Evolutionary conservation across 2,329 filamentous ascomycete genomes (phyloP).

Genomic region (Stachybotrys chlorohalonatus): DNA sequence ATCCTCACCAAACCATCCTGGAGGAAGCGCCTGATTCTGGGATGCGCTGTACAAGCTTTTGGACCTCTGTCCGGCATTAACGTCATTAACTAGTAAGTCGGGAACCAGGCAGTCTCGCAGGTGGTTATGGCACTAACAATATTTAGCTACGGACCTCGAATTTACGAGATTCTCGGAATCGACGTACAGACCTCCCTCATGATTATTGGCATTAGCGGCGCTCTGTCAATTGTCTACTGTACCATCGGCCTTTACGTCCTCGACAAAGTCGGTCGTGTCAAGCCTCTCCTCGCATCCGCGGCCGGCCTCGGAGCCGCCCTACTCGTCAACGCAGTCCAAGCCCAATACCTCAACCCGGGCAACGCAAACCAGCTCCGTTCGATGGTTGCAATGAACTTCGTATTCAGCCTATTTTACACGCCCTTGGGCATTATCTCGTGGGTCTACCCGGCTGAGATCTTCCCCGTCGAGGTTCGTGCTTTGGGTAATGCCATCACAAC

Average conservation of each 20-base stretch:
- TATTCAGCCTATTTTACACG: slow-evolving; percentile 20
- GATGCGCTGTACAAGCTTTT: slow-evolving; percentile 38
- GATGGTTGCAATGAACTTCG: slow-evolving; percentile 23
- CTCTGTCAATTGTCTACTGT: slow-evolving; percentile 37
- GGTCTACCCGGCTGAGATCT: slow-evolving; percentile 30
- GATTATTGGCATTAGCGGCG: slow-evolving; percentile 41
- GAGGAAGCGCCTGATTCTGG: slow-evolving; percentile 35
- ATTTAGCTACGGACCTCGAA: slow-evolving; percentile 17
- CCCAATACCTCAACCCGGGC: slow-evolving; percentile 12
- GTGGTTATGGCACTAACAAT: slow-evolving; percentile 2
- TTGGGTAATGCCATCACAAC: slow-evolving; percentile 18
- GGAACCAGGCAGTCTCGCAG: background rate
- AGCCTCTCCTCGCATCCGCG: slow-evolving; percentile 33
- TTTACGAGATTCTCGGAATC: slow-evolving; percentile 35
- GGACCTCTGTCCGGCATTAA: slow-evolving; percentile 35
- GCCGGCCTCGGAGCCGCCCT: slow-evolving; percentile 14
- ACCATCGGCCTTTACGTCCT: slow-evolving; percentile 34
- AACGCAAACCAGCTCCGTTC: slow-evolving; percentile 16
- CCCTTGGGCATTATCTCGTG: slow-evolving; percentile 33
- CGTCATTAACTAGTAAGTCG: slow-evolving; percentile 13
- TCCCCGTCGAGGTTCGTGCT: slow-evolving; percentile 23
- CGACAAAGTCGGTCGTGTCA: slow-evolving; percentile 37
- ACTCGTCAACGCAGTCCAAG: slow-evolving; percentile 17
- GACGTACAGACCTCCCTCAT: slow-evolving; percentile 33
- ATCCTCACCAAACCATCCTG: slow-evolving; percentile 32